Base-by-base conservation (phyloP, 176 grass and related monocot species). In the Otatea glauca region DNA sequence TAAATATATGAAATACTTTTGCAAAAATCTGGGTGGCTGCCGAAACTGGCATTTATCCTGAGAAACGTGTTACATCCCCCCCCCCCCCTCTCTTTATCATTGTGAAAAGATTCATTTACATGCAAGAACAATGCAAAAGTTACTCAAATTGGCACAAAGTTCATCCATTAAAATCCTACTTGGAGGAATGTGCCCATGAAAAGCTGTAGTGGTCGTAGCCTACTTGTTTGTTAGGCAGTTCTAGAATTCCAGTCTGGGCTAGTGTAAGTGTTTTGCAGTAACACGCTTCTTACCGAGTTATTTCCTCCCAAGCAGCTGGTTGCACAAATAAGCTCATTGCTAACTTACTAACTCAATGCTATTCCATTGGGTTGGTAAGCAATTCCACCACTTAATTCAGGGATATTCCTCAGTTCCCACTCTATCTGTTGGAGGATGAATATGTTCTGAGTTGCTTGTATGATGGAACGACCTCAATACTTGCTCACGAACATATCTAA, bases 291-390 rank as follows among this genome's bases (percentile, higher is more conserved):
- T 73, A 29, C 45, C 17, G 0, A 32, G 14, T 32, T 34, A 32
- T 73, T 51, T 51, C 2, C 24, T 24, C 15, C 48, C 15, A 34
- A 73, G 20, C 70, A 34, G 25, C 70, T 73, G 7, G 47, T 73
- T 73, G 70, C 45, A 51, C 24, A 15, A 34, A 65, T 5, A 50
- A 29, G 47, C 45, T 18, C 45, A 51, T 15, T 11, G 7, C 45
- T 73, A 65, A 50, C 25, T 14, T 14, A 18, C 45, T 73, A 72
- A 79, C 61, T n/a, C 12, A 66, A 35, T 74, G 37, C 11, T 72
- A n/a, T 39, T 76, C 58, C 21, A 48, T 18, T 38, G 10, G 27
- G 29, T 65, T 65, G 27, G 5, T 2, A 32, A 65, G 14, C 27
- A 65, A 65, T 65, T 61, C 27, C 27, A 34, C 21, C 6, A 5